Evolutionary conservation across 371 early-diverging fungal species (phyloP).

Genomic region (Globomyces sp.): DNA sequence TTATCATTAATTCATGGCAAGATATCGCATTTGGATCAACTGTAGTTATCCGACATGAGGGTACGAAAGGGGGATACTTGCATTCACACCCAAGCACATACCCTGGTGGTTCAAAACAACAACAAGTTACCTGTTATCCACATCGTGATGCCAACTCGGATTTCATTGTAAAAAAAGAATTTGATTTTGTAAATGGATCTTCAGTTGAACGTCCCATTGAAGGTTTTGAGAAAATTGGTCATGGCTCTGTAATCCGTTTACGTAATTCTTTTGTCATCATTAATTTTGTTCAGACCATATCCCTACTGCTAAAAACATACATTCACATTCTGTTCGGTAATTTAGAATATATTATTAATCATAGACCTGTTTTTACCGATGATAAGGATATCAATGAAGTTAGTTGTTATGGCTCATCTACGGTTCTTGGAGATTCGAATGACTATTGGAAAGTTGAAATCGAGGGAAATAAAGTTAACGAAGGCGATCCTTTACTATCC

Average conservation of each 20-base stretch:
- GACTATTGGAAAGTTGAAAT: conserved; percentile 92
- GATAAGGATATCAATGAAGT: conserved; percentile 45
- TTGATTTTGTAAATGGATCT: conserved; percentile 43
- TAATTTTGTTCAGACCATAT: conserved; percentile 57
- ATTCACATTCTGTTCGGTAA: conserved; percentile 88
- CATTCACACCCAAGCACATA: conserved; percentile 81
- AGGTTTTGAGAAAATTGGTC: conserved; percentile 29
- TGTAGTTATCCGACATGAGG: conserved; percentile 77
- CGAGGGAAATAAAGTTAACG: conserved; percentile 50
- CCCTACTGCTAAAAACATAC: conserved; percentile 64
- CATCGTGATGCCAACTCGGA: conserved; percentile 71
- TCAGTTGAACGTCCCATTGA: conserved; percentile 19
- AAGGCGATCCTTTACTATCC: conserved; percentile 48
- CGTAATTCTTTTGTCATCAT: conserved; percentile 14
- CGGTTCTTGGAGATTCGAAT: conserved; percentile 62
- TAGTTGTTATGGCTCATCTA: conserved; percentile 45
- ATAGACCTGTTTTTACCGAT: conserved; percentile 70
- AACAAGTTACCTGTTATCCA: conserved; percentile 90
- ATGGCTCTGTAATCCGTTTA: conserved; percentile 74
- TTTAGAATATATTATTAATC: conserved; percentile 48
- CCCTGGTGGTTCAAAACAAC: conserved; percentile 82
- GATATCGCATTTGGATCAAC: conserved; percentile 76
- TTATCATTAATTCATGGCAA: not conserved
- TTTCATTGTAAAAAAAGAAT: conserved; percentile 71
- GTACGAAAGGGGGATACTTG: conserved; percentile 71